Evolutionary conservation across 2,329 filamentous ascomycete species (phyloP).

Genomic region (Ophiostoma novo-ulmi): DNA sequence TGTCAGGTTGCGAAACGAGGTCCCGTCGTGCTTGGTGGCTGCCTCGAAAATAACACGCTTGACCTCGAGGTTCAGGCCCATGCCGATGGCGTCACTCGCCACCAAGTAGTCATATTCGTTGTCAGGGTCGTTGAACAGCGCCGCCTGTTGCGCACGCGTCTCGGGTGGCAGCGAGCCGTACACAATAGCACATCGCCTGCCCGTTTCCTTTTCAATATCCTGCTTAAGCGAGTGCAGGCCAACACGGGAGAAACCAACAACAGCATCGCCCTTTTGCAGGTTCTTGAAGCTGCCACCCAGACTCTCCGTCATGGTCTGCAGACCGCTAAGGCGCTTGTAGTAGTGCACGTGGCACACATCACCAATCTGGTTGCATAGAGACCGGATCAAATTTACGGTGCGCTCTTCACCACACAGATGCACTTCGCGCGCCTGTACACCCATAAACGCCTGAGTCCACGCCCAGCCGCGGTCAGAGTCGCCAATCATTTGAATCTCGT

Average conservation of each 20-base stretch:
- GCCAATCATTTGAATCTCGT: constrained; percentile 97
- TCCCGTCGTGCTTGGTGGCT: constrained; percentile 65
- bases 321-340: constrained; percentile 76
- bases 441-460: constrained; percentile 87
- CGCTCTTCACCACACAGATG: constrained; percentile 91
- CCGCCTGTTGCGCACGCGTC: constrained; percentile 84
- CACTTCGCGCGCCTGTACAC: constrained; percentile 79
- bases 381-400: constrained; percentile 69
- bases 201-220: constrained; percentile 69
- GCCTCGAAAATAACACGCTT: constrained; percentile 86
- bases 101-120: constrained; percentile 95
- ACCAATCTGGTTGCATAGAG: constrained; percentile 71
- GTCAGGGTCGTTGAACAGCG: constrained; percentile 87
- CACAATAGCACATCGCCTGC: constrained; percentile 79
- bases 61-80: constrained; percentile 92
- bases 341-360: constrained; percentile 76
- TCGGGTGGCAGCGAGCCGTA: constrained; percentile 91
- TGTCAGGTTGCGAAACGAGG: constrained; percentile 51
- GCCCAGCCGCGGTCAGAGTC: constrained; percentile 78
- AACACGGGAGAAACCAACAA: constrained; percentile 81
- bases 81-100: constrained; percentile 75
- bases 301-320: constrained; percentile 61
- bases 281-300: constrained; percentile 59
- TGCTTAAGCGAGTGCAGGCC: constrained; percentile 74
- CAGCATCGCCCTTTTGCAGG: constrained; percentile 81